Percentiles rank a stretch among this genome's conserved stretches.
Evolutionary conservation across 345 rosid species (phyloP).

Genomic region (Garcia nutans): DNA sequence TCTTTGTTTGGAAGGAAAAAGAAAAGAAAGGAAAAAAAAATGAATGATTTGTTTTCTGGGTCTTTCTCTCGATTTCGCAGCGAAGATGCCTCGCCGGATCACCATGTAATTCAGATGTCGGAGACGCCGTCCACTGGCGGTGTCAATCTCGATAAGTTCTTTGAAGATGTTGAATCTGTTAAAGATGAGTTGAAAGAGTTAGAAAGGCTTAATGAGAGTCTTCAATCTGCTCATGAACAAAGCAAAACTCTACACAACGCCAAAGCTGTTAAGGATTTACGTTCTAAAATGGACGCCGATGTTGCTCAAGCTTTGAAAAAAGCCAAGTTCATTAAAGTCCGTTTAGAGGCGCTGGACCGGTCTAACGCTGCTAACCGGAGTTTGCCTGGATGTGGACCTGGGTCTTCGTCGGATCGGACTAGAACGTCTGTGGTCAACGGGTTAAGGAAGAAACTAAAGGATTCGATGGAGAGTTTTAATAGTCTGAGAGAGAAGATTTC

Average conservation of each 20-base stretch:
- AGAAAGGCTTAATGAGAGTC: conserved; percentile 54
- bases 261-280: conserved; percentile 65
- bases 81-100: conserved; percentile 42
- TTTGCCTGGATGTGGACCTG: conserved; percentile 81
- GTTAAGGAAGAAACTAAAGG: conserved; percentile 86
- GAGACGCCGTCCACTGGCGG: conserved; percentile 42
- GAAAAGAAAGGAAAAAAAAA: conserved; percentile 8
- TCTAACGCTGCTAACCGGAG: conserved; percentile 77
- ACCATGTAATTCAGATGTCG: conserved; percentile 44
- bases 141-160: conserved; percentile 78
- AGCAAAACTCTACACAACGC: conserved; percentile 88
- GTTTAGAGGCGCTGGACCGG: conserved; percentile 84
- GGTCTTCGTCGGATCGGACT: conserved; percentile 88
- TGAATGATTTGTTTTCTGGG: conserved; percentile 82
- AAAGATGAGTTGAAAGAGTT: conserved; percentile 78
- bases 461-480: conserved; percentile 79
- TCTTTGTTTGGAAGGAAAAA: background rate
- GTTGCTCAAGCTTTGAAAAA: conserved; percentile 71
- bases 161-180: conserved; percentile 75
- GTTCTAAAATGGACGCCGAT: conserved; percentile 81
- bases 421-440: conserved; percentile 82
- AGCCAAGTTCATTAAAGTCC: conserved; percentile 75
- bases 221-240: conserved; percentile 75
- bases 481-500: conserved; percentile 68
- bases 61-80: conserved; percentile 57